Evolutionary conservation across 2,329 filamentous ascomycete species (phyloP), one percentile per base, ranked within the genome.

Genomic region (Eurotiales sp.): DNA sequence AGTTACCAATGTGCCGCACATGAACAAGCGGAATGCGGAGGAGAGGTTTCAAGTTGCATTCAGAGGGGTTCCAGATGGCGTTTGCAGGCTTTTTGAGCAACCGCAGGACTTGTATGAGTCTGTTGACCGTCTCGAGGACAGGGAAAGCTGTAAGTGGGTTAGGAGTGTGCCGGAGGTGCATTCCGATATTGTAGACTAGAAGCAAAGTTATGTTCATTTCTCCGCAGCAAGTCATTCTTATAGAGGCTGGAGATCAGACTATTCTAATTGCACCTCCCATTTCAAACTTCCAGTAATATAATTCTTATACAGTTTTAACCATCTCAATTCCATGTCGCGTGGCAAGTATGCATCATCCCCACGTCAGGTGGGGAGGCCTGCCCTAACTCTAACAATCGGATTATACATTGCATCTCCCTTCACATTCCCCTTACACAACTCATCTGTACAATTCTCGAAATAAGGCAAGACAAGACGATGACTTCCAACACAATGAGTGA

Each of bases 21-120:
- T 92, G 68, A 77, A 85, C 29, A 81, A 86, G 61, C 88, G 87
- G 70, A 90, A 89, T 61, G 84, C 85, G 61, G 77, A 82, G 0
- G 78, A 82, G 58, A 77, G 93, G 25, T 97, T 97, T 61, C 84
- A 90, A 64, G 81, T 83, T 61, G 92, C 92, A 0, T 97, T 97
- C 66, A 76, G 85, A 58, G 84, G 78, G 36, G 76, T 96, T 8
- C 88, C 90, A 0, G 76, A 72, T 39, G 72, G 79, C 22, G 69
- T 84, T 0, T 97, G 92, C 91, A 82, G 85, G 62, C 84, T 96
- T 0, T 97, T 96, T 66, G 83, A 89, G 53, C 79, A 89, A 23
- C 84, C 92, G 0, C 72, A 77, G 34, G 88, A 95, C 70, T 57
- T 86, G 39, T 62, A 67, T 59, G 51, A 54, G 27, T 58, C 64